Percentiles rank a stretch among this genome's conserved stretches.
phyloP scores from a whole-genome alignment of 805 yeast species.

The Zygoascus biomembranicola region DNA sequence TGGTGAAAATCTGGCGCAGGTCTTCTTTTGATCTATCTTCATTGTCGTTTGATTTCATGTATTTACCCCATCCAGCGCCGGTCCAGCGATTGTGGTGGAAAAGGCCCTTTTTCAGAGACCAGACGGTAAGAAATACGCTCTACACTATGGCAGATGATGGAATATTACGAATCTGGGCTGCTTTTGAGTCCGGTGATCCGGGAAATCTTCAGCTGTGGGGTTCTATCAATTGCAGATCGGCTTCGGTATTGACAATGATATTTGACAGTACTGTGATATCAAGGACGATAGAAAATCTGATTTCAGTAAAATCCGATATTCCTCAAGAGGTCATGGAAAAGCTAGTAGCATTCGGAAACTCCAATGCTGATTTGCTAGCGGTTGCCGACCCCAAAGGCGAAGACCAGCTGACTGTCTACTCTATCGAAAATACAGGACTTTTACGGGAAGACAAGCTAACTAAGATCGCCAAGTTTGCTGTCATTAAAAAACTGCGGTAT shows the following conservation, averaged over 20 bases:
- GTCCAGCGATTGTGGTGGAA: constrained; percentile 58
- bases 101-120: constrained; percentile 28
- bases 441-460: constrained; percentile 30
- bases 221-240: constrained; percentile 38
- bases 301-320: not conserved
- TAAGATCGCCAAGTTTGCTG: constrained; percentile 23
- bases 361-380: constrained; percentile 12
- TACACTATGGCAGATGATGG: constrained; percentile 59
- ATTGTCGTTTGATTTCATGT: constrained; percentile 57
- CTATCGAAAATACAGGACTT: constrained; percentile 35
- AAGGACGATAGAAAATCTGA: constrained; percentile 19
- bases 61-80: constrained; percentile 55
- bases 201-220: constrained; percentile 28
- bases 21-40: constrained; percentile 57
- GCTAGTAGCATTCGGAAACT: constrained; percentile 12
- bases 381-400: not conserved
- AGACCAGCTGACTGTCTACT: constrained; percentile 30
- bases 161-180: constrained; percentile 54
- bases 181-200: constrained; percentile 15
- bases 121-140: constrained; percentile 41
- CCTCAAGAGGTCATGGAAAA: constrained; percentile 12
- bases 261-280: constrained; percentile 35
- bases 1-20: constrained; percentile 74
- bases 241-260: constrained; percentile 26
- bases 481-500: not conserved